These are phyloP conservation scores for Bombardia bombarda DNA, from an alignment of 495 filamentous ascomycete genomes.

Conservation along the genomic window DNA sequence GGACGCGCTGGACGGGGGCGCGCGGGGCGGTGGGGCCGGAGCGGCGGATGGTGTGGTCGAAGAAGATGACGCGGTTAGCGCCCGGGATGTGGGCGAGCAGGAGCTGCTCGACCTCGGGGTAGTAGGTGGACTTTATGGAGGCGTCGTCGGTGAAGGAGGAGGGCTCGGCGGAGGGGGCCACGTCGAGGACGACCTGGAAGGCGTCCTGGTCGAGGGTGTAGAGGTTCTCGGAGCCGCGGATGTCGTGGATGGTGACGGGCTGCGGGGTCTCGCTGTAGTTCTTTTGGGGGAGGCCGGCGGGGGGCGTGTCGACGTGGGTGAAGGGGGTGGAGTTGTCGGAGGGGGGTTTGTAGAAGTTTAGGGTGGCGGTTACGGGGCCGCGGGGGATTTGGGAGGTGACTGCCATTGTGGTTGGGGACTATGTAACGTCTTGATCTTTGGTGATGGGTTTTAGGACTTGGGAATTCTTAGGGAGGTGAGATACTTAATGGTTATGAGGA, in stretches of 20 bases:
- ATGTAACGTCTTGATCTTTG: too few species aligned
- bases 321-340: conserved; percentile 54
- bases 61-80: conserved; percentile 57
- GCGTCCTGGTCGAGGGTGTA: conserved; percentile 68
- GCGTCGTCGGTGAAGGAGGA: conserved; percentile 56
- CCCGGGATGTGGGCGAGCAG: conserved; percentile 55
- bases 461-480: background rate
- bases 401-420: conserved; percentile 22
- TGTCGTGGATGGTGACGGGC: conserved; percentile 28
- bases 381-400: conserved; percentile 42
- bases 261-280: conserved; percentile 49
- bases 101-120: conserved; percentile 69
- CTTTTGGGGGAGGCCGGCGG: conserved; percentile 48
- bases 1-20: conserved; percentile 59
- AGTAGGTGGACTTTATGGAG: conserved; percentile 61
- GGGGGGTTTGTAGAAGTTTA: conserved; percentile 65
- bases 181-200: conserved; percentile 52
- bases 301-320: conserved; percentile 61
- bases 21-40: conserved; percentile 42
- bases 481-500: too few species aligned
- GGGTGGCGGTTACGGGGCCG: conserved; percentile 54
- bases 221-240: conserved; percentile 53
- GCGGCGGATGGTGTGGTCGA: conserved; percentile 83
- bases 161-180: conserved; percentile 42
- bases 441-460: background rate